Conservation (phyloP, 2,329 filamentous ascomycete genomes). For the Phoma sp. region DNA sequence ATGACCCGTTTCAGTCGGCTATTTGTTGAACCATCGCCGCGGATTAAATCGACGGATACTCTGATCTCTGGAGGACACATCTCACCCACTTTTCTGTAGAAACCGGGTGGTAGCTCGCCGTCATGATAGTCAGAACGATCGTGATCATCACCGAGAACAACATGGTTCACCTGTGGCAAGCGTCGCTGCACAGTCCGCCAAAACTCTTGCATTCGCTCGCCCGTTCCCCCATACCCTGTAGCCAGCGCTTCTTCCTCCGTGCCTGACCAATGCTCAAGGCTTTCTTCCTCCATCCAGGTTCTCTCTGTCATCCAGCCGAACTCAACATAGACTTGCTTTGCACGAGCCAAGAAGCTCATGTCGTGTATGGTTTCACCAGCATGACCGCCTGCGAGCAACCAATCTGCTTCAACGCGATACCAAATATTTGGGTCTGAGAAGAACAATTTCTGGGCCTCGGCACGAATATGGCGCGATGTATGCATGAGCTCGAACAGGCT, state of each 20-base stretch:
- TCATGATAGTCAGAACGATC: not conserved
- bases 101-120: not conserved
- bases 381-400: conserved; percentile 15
- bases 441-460: conserved; percentile 18
- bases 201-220: conserved; percentile 1
- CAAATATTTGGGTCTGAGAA: conserved; percentile 12
- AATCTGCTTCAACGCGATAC: conserved; percentile 15
- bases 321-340: conserved; percentile 4
- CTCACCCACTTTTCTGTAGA: conserved; percentile 6
- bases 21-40: conserved; percentile 2
- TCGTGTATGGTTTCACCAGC: conserved; percentile 6
- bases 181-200: conserved; percentile 5
- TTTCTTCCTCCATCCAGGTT: conserved; percentile 1
- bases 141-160: conserved; percentile 7
- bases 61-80: conserved; percentile 7
- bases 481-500: conserved; percentile 27
- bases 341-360: conserved; percentile 1
- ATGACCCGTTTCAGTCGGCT: not conserved
- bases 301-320: conserved; percentile 5
- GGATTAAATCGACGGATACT: conserved; percentile 3
- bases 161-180: not conserved
- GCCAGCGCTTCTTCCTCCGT: conserved; percentile 7
- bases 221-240: not conserved
- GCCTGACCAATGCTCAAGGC: not conserved
- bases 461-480: conserved; percentile 6